A percentile compares a stretch with the other conserved stretches of the same genome.
Conservation (phyloP, 2,329 filamentous ascomycete species). For the Claviceps sp. region DNA sequence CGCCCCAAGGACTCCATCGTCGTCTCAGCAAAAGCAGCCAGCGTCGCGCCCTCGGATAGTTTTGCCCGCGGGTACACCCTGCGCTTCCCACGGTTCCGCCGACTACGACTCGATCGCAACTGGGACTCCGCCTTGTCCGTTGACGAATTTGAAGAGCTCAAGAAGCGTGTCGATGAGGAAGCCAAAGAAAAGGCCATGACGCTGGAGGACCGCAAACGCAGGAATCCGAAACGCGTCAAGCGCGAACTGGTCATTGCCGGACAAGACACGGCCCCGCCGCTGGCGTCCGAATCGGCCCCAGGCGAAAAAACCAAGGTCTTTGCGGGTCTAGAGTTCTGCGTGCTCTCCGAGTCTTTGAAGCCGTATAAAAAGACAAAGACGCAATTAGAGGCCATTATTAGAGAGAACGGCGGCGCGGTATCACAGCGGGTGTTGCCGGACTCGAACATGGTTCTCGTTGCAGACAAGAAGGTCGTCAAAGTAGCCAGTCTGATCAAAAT, state of each 20-base stretch:
- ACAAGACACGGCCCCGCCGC: constrained; percentile 29
- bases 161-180: constrained; percentile 55
- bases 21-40: constrained; percentile 77
- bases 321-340: constrained; percentile 63
- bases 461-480: constrained; percentile 68
- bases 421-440: constrained; percentile 57
- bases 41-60: constrained; percentile 58
- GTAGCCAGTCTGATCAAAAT: constrained; percentile 70
- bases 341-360: constrained; percentile 61
- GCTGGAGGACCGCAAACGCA: constrained; percentile 52
- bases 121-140: constrained; percentile 73
- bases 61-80: constrained; percentile 69
- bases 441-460: constrained; percentile 55
- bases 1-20: constrained; percentile 78
- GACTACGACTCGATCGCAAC: constrained; percentile 63
- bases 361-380: constrained; percentile 63
- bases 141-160: constrained; percentile 63
- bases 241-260: constrained; percentile 60
- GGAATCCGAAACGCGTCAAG: constrained; percentile 47
- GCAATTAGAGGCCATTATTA: constrained; percentile 69
- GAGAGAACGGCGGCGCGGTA: constrained; percentile 67
- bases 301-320: constrained; percentile 51
- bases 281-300: constrained; percentile 7
- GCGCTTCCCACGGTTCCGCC: constrained; percentile 82
- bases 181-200: constrained; percentile 63